These are phyloP conservation scores for Ganoderma lingzhi DNA, from an alignment of 1,284 basidiomycete genomes.

Conservation along the genomic window DNA sequence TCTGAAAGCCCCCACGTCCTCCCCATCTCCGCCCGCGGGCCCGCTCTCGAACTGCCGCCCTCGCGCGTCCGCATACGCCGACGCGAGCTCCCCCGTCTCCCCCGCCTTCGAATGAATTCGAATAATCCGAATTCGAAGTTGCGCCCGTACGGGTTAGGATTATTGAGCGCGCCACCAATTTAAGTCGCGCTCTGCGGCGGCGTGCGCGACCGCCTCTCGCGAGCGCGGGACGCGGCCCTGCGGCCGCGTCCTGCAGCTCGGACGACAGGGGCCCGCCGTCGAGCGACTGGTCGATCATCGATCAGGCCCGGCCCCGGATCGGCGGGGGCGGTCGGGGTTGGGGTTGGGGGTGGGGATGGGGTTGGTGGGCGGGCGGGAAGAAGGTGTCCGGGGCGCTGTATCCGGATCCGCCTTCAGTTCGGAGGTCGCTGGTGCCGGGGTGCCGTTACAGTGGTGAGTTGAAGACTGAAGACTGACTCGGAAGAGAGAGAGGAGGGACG, in stretches of 20 bases:
- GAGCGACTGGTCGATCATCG: conserved; percentile 39
- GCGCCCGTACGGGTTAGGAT: conserved; percentile 38
- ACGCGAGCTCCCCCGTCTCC: conserved; percentile 37
- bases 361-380: conserved; percentile 21
- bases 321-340: background rate
- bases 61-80: conserved; percentile 37
- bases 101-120: conserved; percentile 7
- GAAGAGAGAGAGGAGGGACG: background rate
- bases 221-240: conserved; percentile 40
- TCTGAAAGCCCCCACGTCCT: conserved; percentile 16
- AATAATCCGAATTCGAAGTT: conserved; percentile 40
- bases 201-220: conserved; percentile 36
- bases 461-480: background rate
- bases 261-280: conserved; percentile 34
- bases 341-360: background rate
- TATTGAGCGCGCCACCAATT: conserved; percentile 23
- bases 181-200: conserved; percentile 38
- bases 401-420: conserved; percentile 36
- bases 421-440: conserved; percentile 40
- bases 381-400: conserved; percentile 39
- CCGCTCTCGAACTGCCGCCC: conserved; percentile 36
- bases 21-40: conserved; percentile 28
- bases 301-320: conserved; percentile 26
- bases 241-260: conserved; percentile 40
- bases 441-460: background rate